Percentiles rank a stretch among this genome's conserved stretches.
Conservation (phyloP, 148 eudicot genomes). For the Vaccinium vitisidaea region DNA sequence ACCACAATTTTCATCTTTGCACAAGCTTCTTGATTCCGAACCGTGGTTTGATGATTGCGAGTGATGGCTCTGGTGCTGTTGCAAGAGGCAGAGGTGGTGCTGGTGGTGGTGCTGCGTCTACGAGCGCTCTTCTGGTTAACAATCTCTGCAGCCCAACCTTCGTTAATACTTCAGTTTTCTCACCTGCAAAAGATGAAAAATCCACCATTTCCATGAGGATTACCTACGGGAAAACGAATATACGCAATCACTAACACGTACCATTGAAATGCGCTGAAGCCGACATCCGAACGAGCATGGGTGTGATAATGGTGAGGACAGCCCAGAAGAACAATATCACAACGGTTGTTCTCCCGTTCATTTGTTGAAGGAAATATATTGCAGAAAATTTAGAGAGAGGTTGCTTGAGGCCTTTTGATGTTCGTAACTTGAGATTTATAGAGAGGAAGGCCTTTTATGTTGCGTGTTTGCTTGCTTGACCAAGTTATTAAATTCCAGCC, state of each 20-base stretch:
- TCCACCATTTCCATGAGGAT: slow-evolving; percentile 26
- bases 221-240: background rate
- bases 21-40: background rate
- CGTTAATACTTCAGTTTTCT: slow-evolving; percentile 12
- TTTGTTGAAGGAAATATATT: slow-evolving; percentile 4
- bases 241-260: background rate
- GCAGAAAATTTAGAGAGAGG: background rate
- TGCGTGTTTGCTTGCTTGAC: background rate
- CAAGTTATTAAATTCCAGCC: background rate
- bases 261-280: slow-evolving; percentile 29
- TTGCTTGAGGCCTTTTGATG: slow-evolving; percentile 10
- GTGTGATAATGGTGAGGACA: slow-evolving; percentile 38
- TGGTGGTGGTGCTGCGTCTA: background rate
- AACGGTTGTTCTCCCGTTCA: slow-evolving; percentile 28
- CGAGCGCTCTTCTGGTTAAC: slow-evolving; percentile 35
- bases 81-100: slow-evolving; percentile 6
- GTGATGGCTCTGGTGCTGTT: slow-evolving; percentile 23
- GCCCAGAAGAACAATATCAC: slow-evolving; percentile 7
- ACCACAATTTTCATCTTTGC: background rate
- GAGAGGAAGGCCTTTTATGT: slow-evolving; percentile 14
- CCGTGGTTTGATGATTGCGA: background rate
- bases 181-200: slow-evolving; percentile 22
- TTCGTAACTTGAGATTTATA: slow-evolving; percentile 7
- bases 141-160: slow-evolving; percentile 13
- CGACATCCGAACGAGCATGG: slow-evolving; percentile 37